Evolutionary conservation across 208 protist genomes (phyloP).

Genomic region (Borovskyia barvae): DNA sequence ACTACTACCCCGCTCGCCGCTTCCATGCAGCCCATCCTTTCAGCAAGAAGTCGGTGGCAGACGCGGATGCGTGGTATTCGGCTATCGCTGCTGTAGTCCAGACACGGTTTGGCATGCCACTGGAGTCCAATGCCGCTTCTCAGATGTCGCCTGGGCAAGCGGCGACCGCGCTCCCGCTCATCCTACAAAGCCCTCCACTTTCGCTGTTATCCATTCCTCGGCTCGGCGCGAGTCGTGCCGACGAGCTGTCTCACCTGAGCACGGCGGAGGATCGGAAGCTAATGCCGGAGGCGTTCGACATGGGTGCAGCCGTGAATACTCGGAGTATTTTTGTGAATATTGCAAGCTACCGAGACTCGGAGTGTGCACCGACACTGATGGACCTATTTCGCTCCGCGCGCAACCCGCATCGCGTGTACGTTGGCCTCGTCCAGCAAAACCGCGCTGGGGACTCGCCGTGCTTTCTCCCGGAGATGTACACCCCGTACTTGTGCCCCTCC

Average conservation of each 20-base stretch:
- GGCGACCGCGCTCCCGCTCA: background rate
- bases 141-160: too few relatives aligned
- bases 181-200: conserved; percentile 5
- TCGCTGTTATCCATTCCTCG: conserved; percentile 12
- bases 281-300: conserved; percentile 11
- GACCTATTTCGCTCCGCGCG: conserved; percentile 68
- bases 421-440: conserved; percentile 88
- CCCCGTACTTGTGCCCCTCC: conserved; percentile 17
- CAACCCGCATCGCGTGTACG: conserved; percentile 62
- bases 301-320: conserved; percentile 8
- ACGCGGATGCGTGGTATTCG: conserved; percentile 41
- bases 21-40: conserved; percentile 31
- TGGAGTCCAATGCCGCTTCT: background rate
- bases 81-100: conserved; percentile 37
- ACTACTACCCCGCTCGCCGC: conserved; percentile 62
- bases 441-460: conserved; percentile 39
- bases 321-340: conserved; percentile 88
- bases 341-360: conserved; percentile 85
- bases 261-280: conserved; percentile 4
- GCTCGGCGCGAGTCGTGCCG: conserved; percentile 1
- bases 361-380: conserved; percentile 77
- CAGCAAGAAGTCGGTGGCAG: conserved; percentile 23
- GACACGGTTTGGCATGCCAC: conserved; percentile 11
- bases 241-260: conserved; percentile 14
- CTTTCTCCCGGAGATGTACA: conserved; percentile 31